Percentiles rank a stretch among this genome's conserved stretches.
These are phyloP conservation scores for Paraconiothyrium brasiliense DNA, from an alignment of 2,329 filamentous ascomycete genomes.

Conservation along the genomic window DNA sequence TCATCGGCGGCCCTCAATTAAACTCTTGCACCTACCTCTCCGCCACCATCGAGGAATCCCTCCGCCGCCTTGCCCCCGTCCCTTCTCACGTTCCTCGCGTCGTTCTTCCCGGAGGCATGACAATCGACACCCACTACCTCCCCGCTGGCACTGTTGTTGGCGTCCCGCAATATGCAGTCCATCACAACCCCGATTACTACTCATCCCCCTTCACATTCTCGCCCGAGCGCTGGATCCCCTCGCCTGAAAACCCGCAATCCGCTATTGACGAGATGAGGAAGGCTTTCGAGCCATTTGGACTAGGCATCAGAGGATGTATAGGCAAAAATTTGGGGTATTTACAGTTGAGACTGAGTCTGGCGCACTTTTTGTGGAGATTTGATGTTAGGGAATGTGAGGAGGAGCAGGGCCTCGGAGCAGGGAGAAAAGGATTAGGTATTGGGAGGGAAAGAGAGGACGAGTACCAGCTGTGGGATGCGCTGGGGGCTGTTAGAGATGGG, in stretches of 20 bases:
- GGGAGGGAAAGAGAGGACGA: slow-evolving; percentile 54
- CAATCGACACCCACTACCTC: slow-evolving; percentile 31
- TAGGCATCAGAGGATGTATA: slow-evolving; percentile 70
- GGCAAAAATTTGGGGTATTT: slow-evolving; percentile 72
- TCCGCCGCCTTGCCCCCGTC: slow-evolving; percentile 40
- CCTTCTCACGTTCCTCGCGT: slow-evolving; percentile 38
- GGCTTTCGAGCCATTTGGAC: slow-evolving; percentile 76
- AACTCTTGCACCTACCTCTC: slow-evolving; percentile 39
- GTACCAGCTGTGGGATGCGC: slow-evolving; percentile 75
- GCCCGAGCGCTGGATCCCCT: slow-evolving; percentile 32
- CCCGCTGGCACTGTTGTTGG: slow-evolving; percentile 36
- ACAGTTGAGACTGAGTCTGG: slow-evolving; percentile 70
- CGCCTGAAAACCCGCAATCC: slow-evolving; percentile 15
- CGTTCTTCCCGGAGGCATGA: slow-evolving; percentile 36
- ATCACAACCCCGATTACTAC: slow-evolving; percentile 30
- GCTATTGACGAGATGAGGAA: slow-evolving; percentile 57
- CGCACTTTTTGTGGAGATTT: slow-evolving; percentile 67
- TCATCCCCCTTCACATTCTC: slow-evolving; percentile 27
- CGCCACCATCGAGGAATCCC: slow-evolving; percentile 45
- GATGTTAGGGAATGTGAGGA: slow-evolving; percentile 55
- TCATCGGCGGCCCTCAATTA: slow-evolving; percentile 30
- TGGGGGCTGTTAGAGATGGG: slow-evolving; percentile 75
- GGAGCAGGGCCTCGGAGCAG: slow-evolving; percentile 27
- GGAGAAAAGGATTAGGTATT: slow-evolving; percentile 25
- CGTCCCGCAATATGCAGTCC: slow-evolving; percentile 34